These are phyloP conservation scores for Lasiodiplodia sp. DNA, from an alignment of 2,329 filamentous ascomycete genomes.

Conservation along the genomic window DNA sequence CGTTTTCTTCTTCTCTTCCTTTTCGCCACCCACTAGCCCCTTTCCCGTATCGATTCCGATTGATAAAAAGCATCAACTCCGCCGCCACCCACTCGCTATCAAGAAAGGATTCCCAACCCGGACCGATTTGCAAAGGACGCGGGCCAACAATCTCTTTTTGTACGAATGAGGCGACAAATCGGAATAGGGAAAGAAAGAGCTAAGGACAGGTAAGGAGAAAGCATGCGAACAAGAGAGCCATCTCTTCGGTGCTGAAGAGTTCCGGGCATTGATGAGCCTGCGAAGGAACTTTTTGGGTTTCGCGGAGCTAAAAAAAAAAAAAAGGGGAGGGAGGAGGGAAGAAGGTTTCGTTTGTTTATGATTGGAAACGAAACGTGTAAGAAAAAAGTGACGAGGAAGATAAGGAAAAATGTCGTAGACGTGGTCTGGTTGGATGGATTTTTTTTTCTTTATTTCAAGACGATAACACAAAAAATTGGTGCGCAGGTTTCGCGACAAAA, in stretches of 20 bases:
- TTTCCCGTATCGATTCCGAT: not conserved
- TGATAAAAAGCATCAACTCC: no score
- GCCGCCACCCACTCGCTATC: not conserved
- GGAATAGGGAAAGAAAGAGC: no score
- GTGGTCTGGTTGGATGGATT: slow-evolving; percentile 13
- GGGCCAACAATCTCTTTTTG: not conserved
- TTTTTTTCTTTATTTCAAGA: slow-evolving; percentile 22
- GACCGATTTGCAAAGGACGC: not conserved
- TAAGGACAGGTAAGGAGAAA: no score
- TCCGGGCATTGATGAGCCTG: not conserved
- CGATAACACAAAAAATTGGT: not conserved
- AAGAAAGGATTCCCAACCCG: no score
- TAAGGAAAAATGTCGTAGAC: slow-evolving; percentile 17
- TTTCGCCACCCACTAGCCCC: not conserved
- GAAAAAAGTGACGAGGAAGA: slow-evolving; percentile 10
- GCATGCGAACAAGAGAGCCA: slow-evolving; percentile 27
- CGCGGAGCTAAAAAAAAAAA: slow-evolving; percentile 1
- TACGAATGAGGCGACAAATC: no score
- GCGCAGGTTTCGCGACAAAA: not conserved
- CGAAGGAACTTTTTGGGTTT: slow-evolving; percentile 8
- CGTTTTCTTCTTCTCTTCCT: no score
- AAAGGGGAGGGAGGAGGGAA: not conserved
- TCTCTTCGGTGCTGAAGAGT: slow-evolving; percentile 32
- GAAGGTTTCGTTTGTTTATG: not conserved
- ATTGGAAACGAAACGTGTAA: not conserved